phyloP scores from a whole-genome alignment of 1,284 basidiomycete genomes.

The Ustilago hordei region DNA sequence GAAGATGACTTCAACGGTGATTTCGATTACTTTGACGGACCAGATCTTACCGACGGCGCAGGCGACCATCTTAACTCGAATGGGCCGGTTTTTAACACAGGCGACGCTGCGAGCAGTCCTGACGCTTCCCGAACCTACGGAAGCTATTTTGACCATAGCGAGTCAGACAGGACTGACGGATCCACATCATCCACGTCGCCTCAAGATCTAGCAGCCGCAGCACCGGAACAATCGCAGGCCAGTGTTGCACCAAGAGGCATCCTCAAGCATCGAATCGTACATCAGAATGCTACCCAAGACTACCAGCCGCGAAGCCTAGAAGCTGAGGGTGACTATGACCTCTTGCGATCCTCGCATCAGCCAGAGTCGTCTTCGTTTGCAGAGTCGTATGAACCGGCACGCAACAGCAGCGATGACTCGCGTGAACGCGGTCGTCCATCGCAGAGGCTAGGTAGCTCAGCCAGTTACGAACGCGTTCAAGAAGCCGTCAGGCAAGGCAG shows the following conservation, averaged over 20 bases:
- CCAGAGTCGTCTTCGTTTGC: conserved; percentile 27
- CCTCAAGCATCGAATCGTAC: conserved; percentile 52
- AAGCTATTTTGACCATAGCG: conserved; percentile 56
- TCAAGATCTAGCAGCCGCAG: conserved; percentile 47
- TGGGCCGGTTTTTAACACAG: conserved; percentile 54
- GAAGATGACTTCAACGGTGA: conserved; percentile 74
- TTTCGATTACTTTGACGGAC: conserved; percentile 77
- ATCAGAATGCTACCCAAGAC: conserved; percentile 38
- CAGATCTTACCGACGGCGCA: conserved; percentile 71
- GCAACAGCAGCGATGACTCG: conserved; percentile 31
- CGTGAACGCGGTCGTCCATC: conserved; percentile 55
- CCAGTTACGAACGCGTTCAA: conserved; percentile 63
- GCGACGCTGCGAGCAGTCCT: conserved; percentile 56
- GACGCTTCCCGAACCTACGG: conserved; percentile 50
- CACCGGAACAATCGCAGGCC: conserved; percentile 49
- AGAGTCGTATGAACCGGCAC: conserved; percentile 38
- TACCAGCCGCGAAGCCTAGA: conserved; percentile 38
- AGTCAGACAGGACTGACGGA: conserved; percentile 52
- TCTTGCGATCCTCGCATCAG: conserved; percentile 44
- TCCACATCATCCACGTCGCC: conserved; percentile 52
- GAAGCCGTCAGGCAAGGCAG: conserved; percentile 50
- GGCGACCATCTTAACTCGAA: conserved; percentile 33
- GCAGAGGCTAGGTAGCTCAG: conserved; percentile 56
- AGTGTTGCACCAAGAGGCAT: conserved; percentile 54
- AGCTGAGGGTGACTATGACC: conserved; percentile 47